Base-by-base conservation (phyloP, 352 stramenopile genomes). In the Phytophthora brassicae region DNA sequence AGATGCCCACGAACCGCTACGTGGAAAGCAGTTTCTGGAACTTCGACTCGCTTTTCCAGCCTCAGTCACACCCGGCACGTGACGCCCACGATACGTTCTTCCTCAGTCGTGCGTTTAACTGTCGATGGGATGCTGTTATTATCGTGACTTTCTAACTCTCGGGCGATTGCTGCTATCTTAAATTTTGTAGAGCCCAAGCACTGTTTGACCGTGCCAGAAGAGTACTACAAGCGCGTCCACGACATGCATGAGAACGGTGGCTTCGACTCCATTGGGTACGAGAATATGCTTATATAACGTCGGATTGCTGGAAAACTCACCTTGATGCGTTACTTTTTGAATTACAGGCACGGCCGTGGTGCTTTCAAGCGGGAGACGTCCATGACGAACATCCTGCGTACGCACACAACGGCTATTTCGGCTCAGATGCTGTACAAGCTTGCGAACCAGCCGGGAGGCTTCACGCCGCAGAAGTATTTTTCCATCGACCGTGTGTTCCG, bases 31-130 rank as follows among this genome's bases (percentile, higher is more conserved):
- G 89, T 62, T 99, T 99, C 77, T 99, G 98, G 98, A 99, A 99
- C 84, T 99, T 99, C 77, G 98, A 99, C 77, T 96, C 97, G 48
- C 87, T 99, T 49, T 99, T 99, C 77, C 97, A 99, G 84, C 98
- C 98, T 39, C 98, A 99, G 85, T 98, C 88, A 28, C 98, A 99
- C 73, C 98, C 98, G 38, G 98, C 98, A 14, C 86, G 98, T 66
- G 98, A 99, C 72, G 97, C 97, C 23, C 98, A 99, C 72, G 98
- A 99, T 78, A 99, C 98, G 31, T 99, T 99, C 81, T 99, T 99
- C 85, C 97, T 99, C 60, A 98, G 98, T 2, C 75, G 85, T 92
- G 42, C 62, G 82, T 82, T 53, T 33, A 16, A 42, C 13, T 43
- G 13, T 23, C 49, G 5, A 44, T 23, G 38, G 8, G 38, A 44